Base-by-base conservation (phyloP, 2,329 filamentous ascomycete species). In the Ascochyta viciae-villosae region DNA sequence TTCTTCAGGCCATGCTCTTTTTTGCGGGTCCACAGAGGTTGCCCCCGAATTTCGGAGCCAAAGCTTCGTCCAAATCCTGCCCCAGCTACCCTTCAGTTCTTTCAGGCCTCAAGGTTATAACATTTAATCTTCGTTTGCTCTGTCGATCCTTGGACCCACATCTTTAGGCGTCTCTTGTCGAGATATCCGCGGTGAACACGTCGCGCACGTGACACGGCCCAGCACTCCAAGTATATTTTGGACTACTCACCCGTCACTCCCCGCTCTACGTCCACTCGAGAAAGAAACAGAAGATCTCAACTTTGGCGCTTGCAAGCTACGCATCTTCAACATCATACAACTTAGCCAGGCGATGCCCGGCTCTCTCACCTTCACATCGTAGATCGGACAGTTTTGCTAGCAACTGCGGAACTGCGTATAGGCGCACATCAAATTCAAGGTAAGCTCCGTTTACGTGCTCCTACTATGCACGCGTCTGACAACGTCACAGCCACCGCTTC, bases 311-410 rank as follows among this genome's bases (percentile, higher is more conserved):
- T 48, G 15, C 12, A 13, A 51, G 34, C 40, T 31, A 39, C 27
- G 16, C 35, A 22, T 27, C 19, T 15, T 13, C 22, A 31, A 27
- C 46, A 16, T 33, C 35, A n/a, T 9, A n/a, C 7, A 23, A 19
- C 26, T 33, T 22, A 48, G 16, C 6, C 33, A 35, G 4, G n/a
- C n/a, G 13, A 13, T 4, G 13, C 16, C 5, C 19, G 7, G 16
- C 33, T 54, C 50, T 54, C 50, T 54, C 38, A 54, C 50, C 44
- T 54, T 16, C 19, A 22, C 29, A 42, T 42, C 42, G 24, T 22
- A 15, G 22, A 9, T 10, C 33, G 15, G n/a, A 15, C n/a, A 22
- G 27, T 22, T 35, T 15, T 19, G 7, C 15, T 2, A 37, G 19
- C 16, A 26, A 9, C 22, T 29, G 33, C 35, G 26, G 10, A 13